Evolutionary conservation across 2,329 filamentous ascomycete species (phyloP).

Genomic region (Xylaria hypoxylon): DNA sequence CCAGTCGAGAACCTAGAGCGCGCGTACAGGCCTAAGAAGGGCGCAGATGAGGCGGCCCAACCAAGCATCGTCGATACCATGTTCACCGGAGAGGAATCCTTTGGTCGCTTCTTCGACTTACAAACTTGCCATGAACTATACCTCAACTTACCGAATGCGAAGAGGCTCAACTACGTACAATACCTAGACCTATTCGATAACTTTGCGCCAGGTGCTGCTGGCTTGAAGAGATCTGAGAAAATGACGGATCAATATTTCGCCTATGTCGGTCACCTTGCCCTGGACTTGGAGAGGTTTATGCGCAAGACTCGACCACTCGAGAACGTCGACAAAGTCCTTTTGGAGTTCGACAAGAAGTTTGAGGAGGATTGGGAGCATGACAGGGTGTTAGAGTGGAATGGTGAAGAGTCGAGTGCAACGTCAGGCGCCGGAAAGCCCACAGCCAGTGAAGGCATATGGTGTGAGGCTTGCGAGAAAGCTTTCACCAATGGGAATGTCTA

Average conservation of each 20-base stretch:
- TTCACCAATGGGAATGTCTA: constrained; percentile 97
- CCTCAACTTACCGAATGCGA: constrained; percentile 87
- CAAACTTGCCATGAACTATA: constrained; percentile 87
- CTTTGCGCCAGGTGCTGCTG: constrained; percentile 79
- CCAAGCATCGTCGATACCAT: constrained; percentile 83
- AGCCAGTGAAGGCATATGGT: constrained; percentile 80
- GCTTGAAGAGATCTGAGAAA: constrained; percentile 84
- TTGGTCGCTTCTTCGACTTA: constrained; percentile 91
- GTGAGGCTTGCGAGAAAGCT: constrained; percentile 90
- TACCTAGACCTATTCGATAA: constrained; percentile 92
- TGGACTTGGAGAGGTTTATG: constrained; percentile 90
- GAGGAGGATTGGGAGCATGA: constrained; percentile 84
- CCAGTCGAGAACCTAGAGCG: constrained; percentile 94
- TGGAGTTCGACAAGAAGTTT: constrained; percentile 84
- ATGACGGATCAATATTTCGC: constrained; percentile 92
- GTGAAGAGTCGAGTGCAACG: constrained; percentile 60
- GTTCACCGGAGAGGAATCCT: constrained; percentile 96
- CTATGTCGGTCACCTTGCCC: constrained; percentile 83
- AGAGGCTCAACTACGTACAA: constrained; percentile 88
- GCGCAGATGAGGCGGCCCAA: constrained; percentile 70
- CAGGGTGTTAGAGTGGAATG: constrained; percentile 81
- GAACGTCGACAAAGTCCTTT: constrained; percentile 82
- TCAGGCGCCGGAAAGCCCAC: constrained; percentile 53
- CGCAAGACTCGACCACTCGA: constrained; percentile 86
- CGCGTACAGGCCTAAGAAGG: constrained; percentile 80